A percentile compares a stretch with the other conserved stretches of the same genome.
These are phyloP conservation scores for Pezicula carpinea DNA, from an alignment of 2,329 filamentous ascomycete species.

Conservation along the genomic window DNA sequence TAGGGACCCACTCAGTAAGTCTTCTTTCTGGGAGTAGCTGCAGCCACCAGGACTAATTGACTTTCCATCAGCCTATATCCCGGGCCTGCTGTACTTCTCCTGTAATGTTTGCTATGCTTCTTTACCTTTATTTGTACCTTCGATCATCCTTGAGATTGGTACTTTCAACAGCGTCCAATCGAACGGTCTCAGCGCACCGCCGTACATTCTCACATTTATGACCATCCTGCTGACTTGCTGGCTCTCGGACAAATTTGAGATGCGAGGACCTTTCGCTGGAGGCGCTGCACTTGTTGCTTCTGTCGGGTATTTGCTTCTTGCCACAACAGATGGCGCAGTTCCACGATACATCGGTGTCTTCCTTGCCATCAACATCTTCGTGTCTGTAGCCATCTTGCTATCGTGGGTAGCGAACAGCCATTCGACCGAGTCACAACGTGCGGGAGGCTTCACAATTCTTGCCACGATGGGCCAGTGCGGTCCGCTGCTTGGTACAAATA, in stretches of 20 bases:
- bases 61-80: constrained; percentile 49
- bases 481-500: constrained; percentile 39
- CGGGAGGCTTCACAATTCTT: constrained; percentile 69
- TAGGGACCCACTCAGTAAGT: constrained; percentile 52
- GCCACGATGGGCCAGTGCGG: constrained; percentile 55
- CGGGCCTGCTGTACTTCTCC: constrained; percentile 75
- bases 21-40: not conserved
- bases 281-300: constrained; percentile 61
- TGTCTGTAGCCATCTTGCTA: constrained; percentile 26
- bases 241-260: constrained; percentile 60
- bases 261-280: constrained; percentile 61
- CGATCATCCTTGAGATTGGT: constrained; percentile 70
- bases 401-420: constrained; percentile 81
- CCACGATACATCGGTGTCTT: constrained; percentile 71
- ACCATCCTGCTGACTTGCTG: constrained; percentile 65
- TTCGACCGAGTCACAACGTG: constrained; percentile 59
- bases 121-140: constrained; percentile 79
- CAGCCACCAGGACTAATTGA: not conserved
- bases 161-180: constrained; percentile 55
- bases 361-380: constrained; percentile 74
- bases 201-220: constrained; percentile 70
- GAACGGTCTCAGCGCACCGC: constrained; percentile 73
- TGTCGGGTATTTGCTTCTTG: constrained; percentile 52
- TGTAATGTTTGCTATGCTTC: constrained; percentile 82
- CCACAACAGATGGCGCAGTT: constrained; percentile 41